Percentiles rank a stretch among this genome's conserved stretches.
Evolutionary conservation across 2,329 filamentous ascomycete genomes (phyloP).

Genomic region (Cytospora schulzeri): DNA sequence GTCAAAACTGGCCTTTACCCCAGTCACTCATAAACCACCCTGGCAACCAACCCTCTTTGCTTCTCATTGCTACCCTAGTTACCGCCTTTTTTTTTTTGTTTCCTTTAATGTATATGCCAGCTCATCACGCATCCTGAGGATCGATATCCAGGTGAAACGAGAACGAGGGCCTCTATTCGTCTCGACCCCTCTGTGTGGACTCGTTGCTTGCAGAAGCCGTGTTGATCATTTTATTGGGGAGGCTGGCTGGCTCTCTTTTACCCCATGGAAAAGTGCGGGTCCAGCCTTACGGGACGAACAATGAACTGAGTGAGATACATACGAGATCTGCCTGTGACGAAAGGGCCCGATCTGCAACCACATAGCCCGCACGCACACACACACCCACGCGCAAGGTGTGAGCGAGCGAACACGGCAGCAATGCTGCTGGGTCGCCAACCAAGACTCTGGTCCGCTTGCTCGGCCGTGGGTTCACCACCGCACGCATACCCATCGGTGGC

Average conservation of each 20-base stretch:
- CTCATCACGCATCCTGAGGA: conserved; percentile 17
- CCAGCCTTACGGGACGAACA: neutral
- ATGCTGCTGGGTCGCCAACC: conserved; percentile 7
- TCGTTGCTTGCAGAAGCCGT: neutral
- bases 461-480: conserved; percentile 14
- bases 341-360: neutral
- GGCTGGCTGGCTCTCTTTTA: conserved; percentile 12
- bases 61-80: conserved; percentile 1
- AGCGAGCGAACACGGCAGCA: conserved; percentile 10
- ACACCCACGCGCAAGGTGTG: no score
- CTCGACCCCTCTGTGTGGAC: neutral
- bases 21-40: conserved; percentile 7
- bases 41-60: conserved; percentile 5
- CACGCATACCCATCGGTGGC: conserved; percentile 2
- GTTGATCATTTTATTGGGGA: conserved; percentile 10
- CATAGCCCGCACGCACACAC: no score
- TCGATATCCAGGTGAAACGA: conserved; percentile 5
- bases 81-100: conserved; percentile 2
- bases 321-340: neutral
- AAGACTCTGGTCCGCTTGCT: neutral
- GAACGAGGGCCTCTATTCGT: neutral
- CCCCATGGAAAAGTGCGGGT: conserved; percentile 1
- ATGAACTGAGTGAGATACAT: conserved; percentile 14
- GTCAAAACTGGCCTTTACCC: conserved; percentile 4
- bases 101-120: conserved; percentile 11